Evolutionary conservation across 495 filamentous ascomycete genomes (phyloP), one percentile per base, ranked within the genome.

Genomic region (Pseudotulostoma volvatum): DNA sequence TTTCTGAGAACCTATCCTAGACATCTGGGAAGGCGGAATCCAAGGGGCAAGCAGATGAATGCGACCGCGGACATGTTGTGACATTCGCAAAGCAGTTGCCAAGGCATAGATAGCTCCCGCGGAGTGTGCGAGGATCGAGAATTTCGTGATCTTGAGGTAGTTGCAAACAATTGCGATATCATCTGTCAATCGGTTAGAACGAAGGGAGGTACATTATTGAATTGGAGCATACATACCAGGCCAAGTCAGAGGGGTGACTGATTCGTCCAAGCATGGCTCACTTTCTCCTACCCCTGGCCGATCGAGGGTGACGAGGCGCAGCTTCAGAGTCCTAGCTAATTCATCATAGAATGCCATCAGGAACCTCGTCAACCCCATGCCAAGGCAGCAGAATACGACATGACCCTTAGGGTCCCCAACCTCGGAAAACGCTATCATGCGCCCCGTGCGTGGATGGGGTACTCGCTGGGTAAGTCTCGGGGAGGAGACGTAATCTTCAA

Each of bases 261-360:
- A 74, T 35, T 77, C 76, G 51, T 92, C 82, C 17, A 69, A 59
- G 56, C 93, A 81, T 33, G 84, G 61, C 41, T 87, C 84, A 48
- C 87, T 95, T 49, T 86, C 87, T 20, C 90, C 90, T 9, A 96
- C 85, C 17, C 90, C 90, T 37, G 90, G 90, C 18, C 90, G 74
- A 60, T 99, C 90, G 15, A 88, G 74, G 0, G 92, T 99, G 35
- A 99, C 88, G 23, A 99, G 68, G 21, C 90, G 73, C 37, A 99
- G 63, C 46, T 84, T 88, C 31, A 99, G 68, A 1, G 85, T 85
- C 44, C 81, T 63, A 11, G 92, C 90, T 42, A 99, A 67, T 52
- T 99, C 88, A 55, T 99, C 90, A 49, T 99, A 99, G 49, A 99
- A 99, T 3, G 86, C 85, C 45, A 82, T 94, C 38, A 99, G 77